A percentile compares a stretch with the other conserved stretches of the same genome.
phyloP scores from a whole-genome alignment of 257 asterid species.

The Nicotiana sylvestris region DNA sequence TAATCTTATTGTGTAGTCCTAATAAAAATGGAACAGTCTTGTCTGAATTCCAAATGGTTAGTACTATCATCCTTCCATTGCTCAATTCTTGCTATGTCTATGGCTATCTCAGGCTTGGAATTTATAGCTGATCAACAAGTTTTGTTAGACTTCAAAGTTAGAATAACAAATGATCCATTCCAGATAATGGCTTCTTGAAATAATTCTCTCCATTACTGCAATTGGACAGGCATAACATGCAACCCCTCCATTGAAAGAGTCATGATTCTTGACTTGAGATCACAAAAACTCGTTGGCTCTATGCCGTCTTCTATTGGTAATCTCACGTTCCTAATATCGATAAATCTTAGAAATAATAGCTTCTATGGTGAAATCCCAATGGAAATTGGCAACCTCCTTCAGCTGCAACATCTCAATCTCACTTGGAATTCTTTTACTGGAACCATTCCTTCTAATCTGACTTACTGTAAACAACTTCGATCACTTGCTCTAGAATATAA shows the following conservation, averaged over 20 bases:
- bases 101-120: not conserved
- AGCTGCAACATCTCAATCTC: conserved; percentile 17
- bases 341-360: conserved; percentile 19
- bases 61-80: not conserved
- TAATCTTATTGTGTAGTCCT: not conserved
- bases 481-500: conserved; percentile 16
- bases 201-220: conserved; percentile 16
- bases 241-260: conserved; percentile 8
- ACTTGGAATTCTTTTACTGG: conserved; percentile 20
- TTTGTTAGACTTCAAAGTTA: not conserved
- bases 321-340: conserved; percentile 13
- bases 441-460: conserved; percentile 18
- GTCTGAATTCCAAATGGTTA: not conserved
- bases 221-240: conserved; percentile 28
- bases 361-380: conserved; percentile 22
- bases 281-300: conserved; percentile 16
- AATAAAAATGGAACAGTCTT: not conserved
- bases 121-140: not conserved
- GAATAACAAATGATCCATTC: conserved; percentile 5
- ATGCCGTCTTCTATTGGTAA: conserved; percentile 20
- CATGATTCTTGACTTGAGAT: conserved; percentile 9
- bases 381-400: conserved; percentile 17
- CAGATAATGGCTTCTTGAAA: conserved; percentile 11
- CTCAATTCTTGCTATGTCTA: not conserved
- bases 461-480: conserved; percentile 19